Base-by-base conservation (phyloP, 2,329 filamentous ascomycete species). In the Thelonectria discophora region DNA sequence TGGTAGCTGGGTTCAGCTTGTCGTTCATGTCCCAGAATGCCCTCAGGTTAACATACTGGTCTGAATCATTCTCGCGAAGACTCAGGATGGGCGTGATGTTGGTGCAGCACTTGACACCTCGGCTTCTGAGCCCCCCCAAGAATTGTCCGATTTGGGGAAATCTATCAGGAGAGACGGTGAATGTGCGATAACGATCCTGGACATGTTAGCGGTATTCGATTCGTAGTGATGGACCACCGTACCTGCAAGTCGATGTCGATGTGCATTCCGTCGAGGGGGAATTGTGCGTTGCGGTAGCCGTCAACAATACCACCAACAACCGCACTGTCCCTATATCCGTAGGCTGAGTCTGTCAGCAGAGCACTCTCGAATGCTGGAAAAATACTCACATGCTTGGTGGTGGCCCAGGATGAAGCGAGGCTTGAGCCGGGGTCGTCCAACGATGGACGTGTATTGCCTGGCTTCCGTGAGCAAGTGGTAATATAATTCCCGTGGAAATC, bases 161-260 rank as follows among this genome's bases (percentile, higher is more conserved):
- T 51, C 42, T 21, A 15, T 58, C 17, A 13, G n/a, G n/a, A n/a
- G n/a, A n/a, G n/a, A 58, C 42, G 11, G 55, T 58, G 17, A 58
- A 58, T 17, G 55, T 58, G 27, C 55, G 55, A 30, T 58, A 58
- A 12, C 42, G 39, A 40, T 58, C 48, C 30, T 51, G 18, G 15
- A 6, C 20, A 34, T n/a, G 48, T 51, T 39, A 51, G 48, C 12
- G 2, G 2, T 30, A 10, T 30, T 10, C 10, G 15, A 5, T 17
- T 24, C 21, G 9, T 12, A 2, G 12, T 40, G 27, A 30, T 7
- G 27, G 5, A 9, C 9, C 18, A 39, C 20, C 13, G 32, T 51
- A 51, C 48, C 48, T 58, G 55, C 12, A 58, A 46, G 12, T 56
- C 54, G 24, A 56, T 46, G 30, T 56, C 54, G 15, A 56, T 40